These are phyloP conservation scores for Dendrobium catenatum DNA, from an alignment of 106 monocot genomes.

Conservation along the genomic window DNA sequence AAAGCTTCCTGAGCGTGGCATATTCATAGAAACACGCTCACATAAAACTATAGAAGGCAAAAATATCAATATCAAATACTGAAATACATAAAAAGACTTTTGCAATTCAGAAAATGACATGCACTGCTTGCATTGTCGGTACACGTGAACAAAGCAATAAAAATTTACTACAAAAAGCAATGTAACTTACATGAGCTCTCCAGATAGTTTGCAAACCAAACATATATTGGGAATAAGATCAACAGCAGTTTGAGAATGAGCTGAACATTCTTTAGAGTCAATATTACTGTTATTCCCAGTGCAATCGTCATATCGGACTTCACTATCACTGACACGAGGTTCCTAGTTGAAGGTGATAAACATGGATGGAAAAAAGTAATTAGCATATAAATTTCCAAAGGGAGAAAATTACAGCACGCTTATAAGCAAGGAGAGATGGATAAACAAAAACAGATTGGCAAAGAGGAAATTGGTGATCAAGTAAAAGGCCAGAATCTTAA, in stretches of 20 bases:
- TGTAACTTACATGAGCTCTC: not conserved
- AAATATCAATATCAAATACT: not conserved
- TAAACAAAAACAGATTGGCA: not conserved
- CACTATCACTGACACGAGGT: not conserved
- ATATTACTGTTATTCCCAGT: not conserved
- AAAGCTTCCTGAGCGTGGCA: not conserved
- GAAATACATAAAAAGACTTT: not conserved
- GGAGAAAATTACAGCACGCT: not conserved
- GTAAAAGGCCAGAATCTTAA: not conserved
- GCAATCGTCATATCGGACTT: not conserved
- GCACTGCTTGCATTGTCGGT: not conserved
- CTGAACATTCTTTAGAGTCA: not conserved
- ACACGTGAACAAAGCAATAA: not conserved
- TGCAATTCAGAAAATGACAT: not conserved
- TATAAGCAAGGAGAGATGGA: not conserved
- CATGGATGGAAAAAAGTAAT: not conserved
- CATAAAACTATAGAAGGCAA: not conserved
- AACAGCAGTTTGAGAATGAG: not conserved
- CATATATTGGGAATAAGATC: not conserved
- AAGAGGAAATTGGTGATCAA: not conserved
- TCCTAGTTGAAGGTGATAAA: not conserved
- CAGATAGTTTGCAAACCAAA: slow-evolving; percentile 10
- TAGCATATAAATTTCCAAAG: not conserved
- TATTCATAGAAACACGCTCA: not conserved
- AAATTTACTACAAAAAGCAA: not conserved